Base-by-base conservation (phyloP, 2,329 filamentous ascomycete genomes). In the Sclerotinia subarctica region DNA sequence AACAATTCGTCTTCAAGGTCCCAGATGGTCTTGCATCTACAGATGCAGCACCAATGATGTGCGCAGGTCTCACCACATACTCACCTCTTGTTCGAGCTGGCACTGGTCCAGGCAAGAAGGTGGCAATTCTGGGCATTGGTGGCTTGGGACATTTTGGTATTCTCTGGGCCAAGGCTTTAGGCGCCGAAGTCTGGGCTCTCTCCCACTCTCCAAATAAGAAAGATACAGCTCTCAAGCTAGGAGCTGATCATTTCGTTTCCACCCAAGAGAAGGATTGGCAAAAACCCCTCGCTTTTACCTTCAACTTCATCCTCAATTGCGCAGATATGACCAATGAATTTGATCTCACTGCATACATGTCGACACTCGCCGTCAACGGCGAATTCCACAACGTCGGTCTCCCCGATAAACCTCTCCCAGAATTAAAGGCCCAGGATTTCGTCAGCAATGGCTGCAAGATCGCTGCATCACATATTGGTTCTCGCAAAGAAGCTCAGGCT, bases 51-150 rank as follows among this genome's bases (percentile, higher is more conserved):
- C 91, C 91, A 1, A 87, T 95, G 81, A 83, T 94, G 38, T 94
- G 92, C 75, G 92, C 88, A 0, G 92, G 92, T 1, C 83, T 94
- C 65, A 95, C 92, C 0, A 85, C 90, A 0, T 95, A 86, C 76
- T 85, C 85, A 4, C 91, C 92, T 0, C 79, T 95, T 24, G 84
- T 84, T 60, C 84, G 88, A 29, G 87, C 90, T 42, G 87, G 86
- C 1, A 84, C 86, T 35, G 91, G 91, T 0, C 88, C 89, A 0
- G 91, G 90, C 7, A 91, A 90, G 77, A 83, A 80, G 7, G 89
- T 94, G 0, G 91, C 88, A 0, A 85, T 94, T 66, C 81, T 92
- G 19, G 87, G 85, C 53, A 80, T 88, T 56, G 82, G 88, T 42
- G 87, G 91, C 0, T 79, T 93, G 0, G 90, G 91, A 0, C 90